Percentiles rank a stretch among this genome's conserved stretches.
Conservation (phyloP, 2,329 filamentous ascomycete species). For the Exophiala phaeomuriformis region DNA sequence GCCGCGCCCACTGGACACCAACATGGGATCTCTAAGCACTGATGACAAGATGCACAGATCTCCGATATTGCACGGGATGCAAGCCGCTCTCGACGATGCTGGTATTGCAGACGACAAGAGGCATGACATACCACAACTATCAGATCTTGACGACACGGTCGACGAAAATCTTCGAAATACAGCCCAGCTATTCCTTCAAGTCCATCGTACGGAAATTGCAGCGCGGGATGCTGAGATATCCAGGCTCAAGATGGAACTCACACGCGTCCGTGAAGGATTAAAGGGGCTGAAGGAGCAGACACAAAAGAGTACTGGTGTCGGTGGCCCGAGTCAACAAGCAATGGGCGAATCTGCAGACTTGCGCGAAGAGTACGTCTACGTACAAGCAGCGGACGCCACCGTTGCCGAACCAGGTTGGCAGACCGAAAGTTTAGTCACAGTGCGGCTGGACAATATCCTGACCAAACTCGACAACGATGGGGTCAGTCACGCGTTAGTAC, state of each 20-base stretch:
- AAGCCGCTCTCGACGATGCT: not conserved
- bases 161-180: not conserved
- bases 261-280: conserved; percentile 1
- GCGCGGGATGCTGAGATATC: conserved; percentile 6
- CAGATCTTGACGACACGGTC: not conserved
- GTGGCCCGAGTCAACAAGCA: too few relatives aligned
- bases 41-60: not conserved
- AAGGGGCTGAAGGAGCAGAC: not conserved
- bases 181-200: conserved; percentile 7
- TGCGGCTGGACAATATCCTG: not conserved
- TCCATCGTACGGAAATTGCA: conserved; percentile 12
- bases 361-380: too few relatives aligned
- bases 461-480: not conserved
- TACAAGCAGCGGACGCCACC: too few relatives aligned
- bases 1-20: not conserved
- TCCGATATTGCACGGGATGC: not conserved
- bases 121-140: not conserved
- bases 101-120: not conserved
- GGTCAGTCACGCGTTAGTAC: too few relatives aligned
- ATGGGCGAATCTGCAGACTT: too few relatives aligned
- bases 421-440: not conserved
- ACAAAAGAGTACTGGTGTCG: not conserved
- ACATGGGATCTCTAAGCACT: not conserved
- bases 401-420: too few relatives aligned
- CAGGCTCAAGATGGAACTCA: conserved; percentile 6